These are phyloP conservation scores for Epichloe festucae DNA, from an alignment of 2,329 filamentous ascomycete genomes.

Conservation along the genomic window DNA sequence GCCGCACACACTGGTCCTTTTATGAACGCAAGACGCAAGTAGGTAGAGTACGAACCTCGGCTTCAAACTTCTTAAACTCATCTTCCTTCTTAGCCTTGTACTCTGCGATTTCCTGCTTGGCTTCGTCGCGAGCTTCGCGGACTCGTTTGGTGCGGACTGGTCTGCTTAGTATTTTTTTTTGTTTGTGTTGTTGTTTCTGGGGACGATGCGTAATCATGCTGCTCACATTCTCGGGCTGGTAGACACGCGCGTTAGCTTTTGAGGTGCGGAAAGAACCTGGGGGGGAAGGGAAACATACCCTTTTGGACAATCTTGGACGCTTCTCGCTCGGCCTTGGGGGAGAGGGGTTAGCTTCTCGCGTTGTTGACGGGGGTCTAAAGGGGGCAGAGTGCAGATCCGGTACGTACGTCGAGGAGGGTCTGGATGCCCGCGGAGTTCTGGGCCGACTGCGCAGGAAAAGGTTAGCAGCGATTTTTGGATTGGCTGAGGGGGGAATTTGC, in stretches of 20 bases:
- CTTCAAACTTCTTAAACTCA: conserved; percentile 90
- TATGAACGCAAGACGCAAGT: neutral
- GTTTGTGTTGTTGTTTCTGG: neutral
- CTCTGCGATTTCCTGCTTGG: conserved; percentile 93
- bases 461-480: neutral
- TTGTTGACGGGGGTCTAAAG: too few species aligned
- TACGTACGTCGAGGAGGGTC: conserved; percentile 88
- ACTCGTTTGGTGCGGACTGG: conserved; percentile 78
- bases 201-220: neutral
- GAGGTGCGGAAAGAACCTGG: neutral
- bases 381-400: neutral
- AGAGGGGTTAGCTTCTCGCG: conserved; percentile 1
- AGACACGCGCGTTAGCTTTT: neutral
- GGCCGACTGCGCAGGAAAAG: conserved; percentile 57
- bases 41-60: conserved; percentile 34
- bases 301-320: conserved; percentile 97
- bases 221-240: conserved; percentile 76
- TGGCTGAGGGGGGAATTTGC: too few species aligned
- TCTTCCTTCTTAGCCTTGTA: conserved; percentile 84
- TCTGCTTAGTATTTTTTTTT: conserved; percentile 3
- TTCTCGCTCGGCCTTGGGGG: conserved; percentile 79
- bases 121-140: conserved; percentile 90
- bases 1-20: too few species aligned
- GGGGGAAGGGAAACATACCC: conserved; percentile 40
- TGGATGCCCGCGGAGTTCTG: conserved; percentile 98